These are phyloP conservation scores for Ophiobolus disseminans DNA, from an alignment of 2,329 filamentous ascomycete genomes.

Conservation along the genomic window DNA sequence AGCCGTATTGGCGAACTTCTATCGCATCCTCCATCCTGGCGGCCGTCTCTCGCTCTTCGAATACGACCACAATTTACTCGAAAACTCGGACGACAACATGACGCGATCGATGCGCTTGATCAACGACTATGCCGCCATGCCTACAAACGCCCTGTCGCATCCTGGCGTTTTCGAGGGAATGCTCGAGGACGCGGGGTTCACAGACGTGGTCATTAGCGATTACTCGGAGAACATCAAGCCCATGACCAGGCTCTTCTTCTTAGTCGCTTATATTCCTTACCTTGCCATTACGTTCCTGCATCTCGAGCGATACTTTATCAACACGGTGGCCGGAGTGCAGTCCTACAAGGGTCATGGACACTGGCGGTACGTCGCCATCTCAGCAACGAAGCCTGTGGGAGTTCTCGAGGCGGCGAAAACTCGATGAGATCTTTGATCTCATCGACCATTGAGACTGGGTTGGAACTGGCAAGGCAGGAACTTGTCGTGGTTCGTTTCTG, in stretches of 20 bases:
- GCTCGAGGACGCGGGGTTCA: background rate
- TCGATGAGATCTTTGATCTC: too few relatives aligned
- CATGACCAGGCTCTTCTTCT: background rate
- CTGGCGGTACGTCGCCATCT: background rate
- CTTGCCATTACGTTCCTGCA: background rate
- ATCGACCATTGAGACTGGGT: too few relatives aligned
- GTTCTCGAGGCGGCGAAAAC: too few relatives aligned
- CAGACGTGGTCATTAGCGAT: background rate
- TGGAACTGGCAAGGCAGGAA: too few relatives aligned
- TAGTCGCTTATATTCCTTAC: background rate
- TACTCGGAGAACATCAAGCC: background rate
- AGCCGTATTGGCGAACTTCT: constrained; percentile 56
- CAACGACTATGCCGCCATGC: background rate
- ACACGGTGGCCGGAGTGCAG: background rate
- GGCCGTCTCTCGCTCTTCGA: constrained; percentile 57
- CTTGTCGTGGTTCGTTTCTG: too few relatives aligned
- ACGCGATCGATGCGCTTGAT: constrained; percentile 26
- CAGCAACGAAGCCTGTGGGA: background rate
- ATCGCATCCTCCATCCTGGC: constrained; percentile 57
- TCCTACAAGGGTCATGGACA: background rate
- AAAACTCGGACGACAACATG: too few relatives aligned
- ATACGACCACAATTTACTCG: too few relatives aligned
- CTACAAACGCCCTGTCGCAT: background rate
- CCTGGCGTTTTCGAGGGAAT: background rate
- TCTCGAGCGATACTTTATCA: background rate